Conservation (phyloP, 2,329 filamentous ascomycete genomes). For the Fusarium siculi region DNA sequence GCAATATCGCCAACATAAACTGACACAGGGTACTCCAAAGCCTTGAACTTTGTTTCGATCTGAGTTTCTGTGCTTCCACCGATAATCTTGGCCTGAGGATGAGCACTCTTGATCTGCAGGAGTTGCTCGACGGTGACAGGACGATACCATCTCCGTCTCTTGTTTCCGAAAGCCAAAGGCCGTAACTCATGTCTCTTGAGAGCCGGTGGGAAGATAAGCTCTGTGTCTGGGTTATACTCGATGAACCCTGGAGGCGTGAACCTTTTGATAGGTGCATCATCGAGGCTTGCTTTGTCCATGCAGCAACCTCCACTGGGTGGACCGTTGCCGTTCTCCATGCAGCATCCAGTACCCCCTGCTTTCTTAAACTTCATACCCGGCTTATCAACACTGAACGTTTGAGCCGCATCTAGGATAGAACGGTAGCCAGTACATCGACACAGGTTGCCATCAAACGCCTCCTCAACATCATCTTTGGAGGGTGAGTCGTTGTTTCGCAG, state of each 20-base stretch:
- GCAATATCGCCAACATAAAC: constrained; percentile 94
- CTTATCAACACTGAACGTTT: constrained; percentile 78
- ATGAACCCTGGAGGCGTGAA: constrained; percentile 94
- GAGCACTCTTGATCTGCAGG: constrained; percentile 87
- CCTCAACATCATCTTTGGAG: constrained; percentile 85
- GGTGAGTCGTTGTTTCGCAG: constrained; percentile 85
- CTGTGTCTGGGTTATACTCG: constrained; percentile 91
- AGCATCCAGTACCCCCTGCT: constrained; percentile 69
- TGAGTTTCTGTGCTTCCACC: constrained; percentile 97
- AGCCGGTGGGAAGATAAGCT: constrained; percentile 92
- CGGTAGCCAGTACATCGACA: constrained; percentile 96
- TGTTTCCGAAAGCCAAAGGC: constrained; percentile 90
- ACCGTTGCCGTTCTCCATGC: constrained; percentile 72
- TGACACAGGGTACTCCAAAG: constrained; percentile 86
- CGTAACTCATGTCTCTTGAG: constrained; percentile 85
- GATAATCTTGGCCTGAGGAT: constrained; percentile 91
- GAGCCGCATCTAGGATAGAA: constrained; percentile 92
- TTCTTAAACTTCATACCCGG: constrained; percentile 56
- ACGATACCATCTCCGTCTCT: constrained; percentile 92
- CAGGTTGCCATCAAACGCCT: constrained; percentile 96
- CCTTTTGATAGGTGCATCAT: constrained; percentile 66
- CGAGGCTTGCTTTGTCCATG: constrained; percentile 66
- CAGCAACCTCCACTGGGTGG: constrained; percentile 68
- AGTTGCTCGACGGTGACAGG: constrained; percentile 88
- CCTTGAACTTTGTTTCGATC: constrained; percentile 99